These are phyloP conservation scores for Musa acuminata DNA, from an alignment of 176 grass and related monocot species.

Conservation along the genomic window DNA sequence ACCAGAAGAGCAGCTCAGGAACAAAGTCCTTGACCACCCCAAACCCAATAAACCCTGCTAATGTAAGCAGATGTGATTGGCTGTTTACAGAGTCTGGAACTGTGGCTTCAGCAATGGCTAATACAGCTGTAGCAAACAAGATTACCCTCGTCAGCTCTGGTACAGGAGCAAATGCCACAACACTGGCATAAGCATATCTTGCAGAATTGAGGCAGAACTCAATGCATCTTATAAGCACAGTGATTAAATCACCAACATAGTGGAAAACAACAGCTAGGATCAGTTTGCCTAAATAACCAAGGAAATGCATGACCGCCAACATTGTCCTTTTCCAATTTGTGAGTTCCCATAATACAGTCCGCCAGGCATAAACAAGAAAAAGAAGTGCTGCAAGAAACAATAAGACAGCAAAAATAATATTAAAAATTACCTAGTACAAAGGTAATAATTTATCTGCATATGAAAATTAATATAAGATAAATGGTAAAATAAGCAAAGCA, in stretches of 20 bases:
- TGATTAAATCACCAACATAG: constrained; percentile 17
- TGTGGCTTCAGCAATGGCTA: constrained; percentile 23
- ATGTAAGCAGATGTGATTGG: constrained; percentile 18
- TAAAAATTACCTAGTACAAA: too few species aligned
- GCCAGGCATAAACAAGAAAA: constrained; percentile 29
- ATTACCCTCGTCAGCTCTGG: constrained; percentile 24
- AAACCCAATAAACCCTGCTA: constrained; percentile 24
- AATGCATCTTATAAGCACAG: constrained; percentile 10
- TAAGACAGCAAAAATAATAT: neutral
- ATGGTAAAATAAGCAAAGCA: neutral
- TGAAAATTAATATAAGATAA: neutral
- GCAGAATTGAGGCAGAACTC: constrained; percentile 20
- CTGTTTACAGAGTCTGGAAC: constrained; percentile 18
- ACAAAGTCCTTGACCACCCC: constrained; percentile 23
- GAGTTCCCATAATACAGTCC: constrained; percentile 24
- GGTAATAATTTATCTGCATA: neutral
- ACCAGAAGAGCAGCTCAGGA: constrained; percentile 28
- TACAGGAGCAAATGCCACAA: constrained; percentile 27
- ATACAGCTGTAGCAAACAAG: constrained; percentile 6
- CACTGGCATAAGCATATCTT: constrained; percentile 17
- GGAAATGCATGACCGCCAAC: neutral
- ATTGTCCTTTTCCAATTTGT: constrained; percentile 18
- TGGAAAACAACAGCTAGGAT: constrained; percentile 18
- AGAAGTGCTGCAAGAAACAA: constrained; percentile 16
- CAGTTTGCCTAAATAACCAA: constrained; percentile 11